phyloP scores from a whole-genome alignment of 1,284 basidiomycete species.

The Tilletia caries region DNA sequence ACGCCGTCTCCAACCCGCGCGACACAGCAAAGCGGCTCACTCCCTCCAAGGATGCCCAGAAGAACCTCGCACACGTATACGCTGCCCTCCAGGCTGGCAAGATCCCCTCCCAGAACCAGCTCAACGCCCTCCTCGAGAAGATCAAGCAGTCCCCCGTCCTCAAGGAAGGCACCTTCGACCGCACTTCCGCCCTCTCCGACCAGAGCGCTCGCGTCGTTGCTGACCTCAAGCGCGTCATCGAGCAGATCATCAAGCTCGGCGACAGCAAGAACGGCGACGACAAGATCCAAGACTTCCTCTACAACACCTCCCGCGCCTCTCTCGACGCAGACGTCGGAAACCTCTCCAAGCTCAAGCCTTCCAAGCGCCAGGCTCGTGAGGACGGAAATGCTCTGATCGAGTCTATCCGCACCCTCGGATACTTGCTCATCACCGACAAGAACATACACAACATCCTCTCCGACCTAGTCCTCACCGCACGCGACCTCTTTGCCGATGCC shows the following conservation, averaged over 20 bases:
- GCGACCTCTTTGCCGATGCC: slow-evolving; percentile 57
- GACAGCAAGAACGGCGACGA: slow-evolving; percentile 50
- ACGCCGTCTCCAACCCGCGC: background rate
- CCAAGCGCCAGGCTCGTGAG: slow-evolving; percentile 48
- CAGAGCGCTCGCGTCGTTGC: slow-evolving; percentile 30
- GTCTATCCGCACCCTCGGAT: slow-evolving; percentile 55
- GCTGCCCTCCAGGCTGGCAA: slow-evolving; percentile 37
- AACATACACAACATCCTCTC: slow-evolving; percentile 55
- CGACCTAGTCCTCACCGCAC: slow-evolving; percentile 55
- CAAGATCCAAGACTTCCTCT: slow-evolving; percentile 56
- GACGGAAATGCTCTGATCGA: slow-evolving; percentile 54
- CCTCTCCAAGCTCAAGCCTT: slow-evolving; percentile 21
- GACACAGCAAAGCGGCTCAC: background rate
- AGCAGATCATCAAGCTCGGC: slow-evolving; percentile 34
- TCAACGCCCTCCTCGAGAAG: slow-evolving; percentile 30
- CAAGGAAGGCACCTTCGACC: slow-evolving; percentile 29
- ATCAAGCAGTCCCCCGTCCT: slow-evolving; percentile 34
- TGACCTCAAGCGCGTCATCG: slow-evolving; percentile 37
- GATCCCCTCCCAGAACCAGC: slow-evolving; percentile 33
- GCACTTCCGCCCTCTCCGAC: slow-evolving; percentile 34
- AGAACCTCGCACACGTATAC: slow-evolving; percentile 30
- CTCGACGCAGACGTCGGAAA: slow-evolving; percentile 29
- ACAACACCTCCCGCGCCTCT: slow-evolving; percentile 47
- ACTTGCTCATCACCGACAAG: slow-evolving; percentile 56
- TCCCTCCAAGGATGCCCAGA: slow-evolving; percentile 4